Percentiles rank a stretch among this genome's conserved stretches.
Conservation (phyloP, 2,329 filamentous ascomycete species). For the Neonectria coccinea region DNA sequence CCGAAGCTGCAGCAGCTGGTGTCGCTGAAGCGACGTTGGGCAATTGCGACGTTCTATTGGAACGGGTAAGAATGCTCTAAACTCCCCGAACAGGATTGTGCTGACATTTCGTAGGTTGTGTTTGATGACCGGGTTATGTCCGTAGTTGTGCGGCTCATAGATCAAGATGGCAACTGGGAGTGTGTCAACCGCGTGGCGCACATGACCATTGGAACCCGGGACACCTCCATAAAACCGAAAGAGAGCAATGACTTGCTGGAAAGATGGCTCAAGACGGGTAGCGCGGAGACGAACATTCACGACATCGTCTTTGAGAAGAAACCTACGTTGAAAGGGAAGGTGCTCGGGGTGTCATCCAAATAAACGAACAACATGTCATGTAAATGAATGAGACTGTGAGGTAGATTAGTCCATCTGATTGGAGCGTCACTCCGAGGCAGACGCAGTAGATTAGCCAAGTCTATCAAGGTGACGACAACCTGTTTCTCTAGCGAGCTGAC, state of each 20-base stretch:
- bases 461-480: background rate
- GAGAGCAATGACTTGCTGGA: constrained; percentile 90
- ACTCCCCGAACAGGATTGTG: background rate
- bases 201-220: constrained; percentile 88
- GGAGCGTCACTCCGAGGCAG: background rate
- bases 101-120: constrained; percentile 68
- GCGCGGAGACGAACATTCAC: constrained; percentile 56
- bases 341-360: constrained; percentile 62
- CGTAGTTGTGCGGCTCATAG: constrained; percentile 81
- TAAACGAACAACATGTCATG: constrained; percentile 44
- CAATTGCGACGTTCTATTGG: constrained; percentile 71
- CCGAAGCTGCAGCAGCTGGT: constrained; percentile 52
- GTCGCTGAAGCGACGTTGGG: constrained; percentile 61
- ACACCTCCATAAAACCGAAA: constrained; percentile 82
- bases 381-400: background rate
- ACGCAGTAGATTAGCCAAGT: background rate
- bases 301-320: constrained; percentile 64
- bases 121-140: constrained; percentile 92
- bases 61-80: constrained; percentile 59
- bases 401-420: background rate
- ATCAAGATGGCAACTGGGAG: constrained; percentile 68
- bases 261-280: constrained; percentile 75
- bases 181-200: constrained; percentile 85
- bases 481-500: background rate
- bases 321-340: constrained; percentile 60